A percentile compares a stretch with the other conserved stretches of the same genome.
Evolutionary conservation across 2,329 filamentous ascomycete genomes (phyloP).

Genomic region (Escovopsis sp.): DNA sequence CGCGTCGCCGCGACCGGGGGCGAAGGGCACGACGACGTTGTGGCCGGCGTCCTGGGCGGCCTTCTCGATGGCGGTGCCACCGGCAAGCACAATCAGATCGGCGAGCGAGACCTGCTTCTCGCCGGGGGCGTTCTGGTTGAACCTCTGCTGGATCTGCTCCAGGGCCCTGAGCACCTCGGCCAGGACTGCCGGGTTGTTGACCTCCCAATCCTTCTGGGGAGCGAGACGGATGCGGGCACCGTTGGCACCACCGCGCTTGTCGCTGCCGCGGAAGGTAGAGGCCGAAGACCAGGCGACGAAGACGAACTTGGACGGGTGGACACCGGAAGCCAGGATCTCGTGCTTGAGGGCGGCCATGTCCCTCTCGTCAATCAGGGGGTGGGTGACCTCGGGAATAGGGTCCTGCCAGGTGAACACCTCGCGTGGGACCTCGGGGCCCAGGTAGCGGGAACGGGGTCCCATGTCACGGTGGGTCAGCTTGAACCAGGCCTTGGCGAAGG

Average conservation of each 20-base stretch:
- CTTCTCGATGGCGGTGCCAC: conserved; percentile 57
- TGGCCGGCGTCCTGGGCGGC: conserved; percentile 35
- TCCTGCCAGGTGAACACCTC: conserved; percentile 65
- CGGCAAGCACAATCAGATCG: conserved; percentile 65
- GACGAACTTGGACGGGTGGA: conserved; percentile 47
- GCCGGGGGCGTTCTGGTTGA: conserved; percentile 42
- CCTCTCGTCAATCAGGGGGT: conserved; percentile 43
- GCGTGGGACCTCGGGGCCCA: conserved; percentile 59
- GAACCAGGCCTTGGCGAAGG: conserved; percentile 65
- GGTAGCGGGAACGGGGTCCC: conserved; percentile 54
- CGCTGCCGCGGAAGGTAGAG: conserved; percentile 57
- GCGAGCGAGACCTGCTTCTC: conserved; percentile 64
- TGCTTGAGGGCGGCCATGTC: conserved; percentile 55
- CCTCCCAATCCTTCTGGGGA: conserved; percentile 57
- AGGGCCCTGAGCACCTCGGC: conserved; percentile 45
- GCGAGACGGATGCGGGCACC: conserved; percentile 62
- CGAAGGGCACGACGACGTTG: conserved; percentile 51
- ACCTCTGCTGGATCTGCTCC: conserved; percentile 50
- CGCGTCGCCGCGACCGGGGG: conserved; percentile 57
- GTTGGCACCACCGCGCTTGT: conserved; percentile 75
- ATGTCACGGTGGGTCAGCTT: conserved; percentile 72
- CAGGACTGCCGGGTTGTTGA: conserved; percentile 59
- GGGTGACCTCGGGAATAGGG: conserved; percentile 45
- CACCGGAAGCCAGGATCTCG: conserved; percentile 47
- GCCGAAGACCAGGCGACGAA: conserved; percentile 54